Percentiles rank a stretch among this genome's conserved stretches.
Evolutionary conservation across 768 basidiomycete genomes (phyloP).

Genomic region (Pisolithus orientalis): DNA sequence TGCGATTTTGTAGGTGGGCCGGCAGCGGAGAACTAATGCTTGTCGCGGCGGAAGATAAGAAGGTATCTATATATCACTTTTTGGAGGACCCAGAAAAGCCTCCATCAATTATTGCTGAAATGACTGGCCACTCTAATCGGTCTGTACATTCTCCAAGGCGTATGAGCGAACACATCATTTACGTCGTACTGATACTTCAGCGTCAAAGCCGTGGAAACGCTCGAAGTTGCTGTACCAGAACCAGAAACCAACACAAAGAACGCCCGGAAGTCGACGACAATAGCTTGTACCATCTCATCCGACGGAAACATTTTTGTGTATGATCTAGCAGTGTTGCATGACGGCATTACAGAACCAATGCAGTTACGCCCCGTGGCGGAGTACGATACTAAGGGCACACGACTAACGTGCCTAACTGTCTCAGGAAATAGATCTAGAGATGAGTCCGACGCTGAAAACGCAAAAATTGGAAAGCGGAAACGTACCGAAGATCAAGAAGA

Average conservation of each 20-base stretch:
- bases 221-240: slow-evolving; percentile 52
- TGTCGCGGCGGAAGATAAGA: slow-evolving; percentile 87
- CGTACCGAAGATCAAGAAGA: slow-evolving; percentile 29
- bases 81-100: slow-evolving; percentile 35
- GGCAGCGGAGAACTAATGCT: slow-evolving; percentile 65
- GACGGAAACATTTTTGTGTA: slow-evolving; percentile 82
- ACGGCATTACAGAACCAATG: slow-evolving; percentile 11
- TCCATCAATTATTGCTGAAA: slow-evolving; percentile 59
- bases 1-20: slow-evolving; percentile 65
- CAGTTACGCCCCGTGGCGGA: slow-evolving; percentile 51
- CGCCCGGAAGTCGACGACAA: slow-evolving; percentile 42
- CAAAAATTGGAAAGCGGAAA: slow-evolving; percentile 30
- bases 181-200: slow-evolving; percentile 30
- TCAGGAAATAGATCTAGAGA: slow-evolving; percentile 42
- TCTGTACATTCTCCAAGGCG: slow-evolving; percentile 21
- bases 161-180: neutral
- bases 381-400: slow-evolving; percentile 82
- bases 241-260: slow-evolving; percentile 8
- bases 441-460: slow-evolving; percentile 10
- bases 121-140: slow-evolving; percentile 86
- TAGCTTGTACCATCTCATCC: slow-evolving; percentile 77
- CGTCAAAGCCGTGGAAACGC: slow-evolving; percentile 73
- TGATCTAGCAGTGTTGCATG: slow-evolving; percentile 53
- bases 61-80: slow-evolving; percentile 70
- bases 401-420: slow-evolving; percentile 69